A percentile compares a stretch with the other conserved stretches of the same genome.
Evolutionary conservation across 2,329 filamentous ascomycete species (phyloP).

Genomic region (Neonectria sp.): DNA sequence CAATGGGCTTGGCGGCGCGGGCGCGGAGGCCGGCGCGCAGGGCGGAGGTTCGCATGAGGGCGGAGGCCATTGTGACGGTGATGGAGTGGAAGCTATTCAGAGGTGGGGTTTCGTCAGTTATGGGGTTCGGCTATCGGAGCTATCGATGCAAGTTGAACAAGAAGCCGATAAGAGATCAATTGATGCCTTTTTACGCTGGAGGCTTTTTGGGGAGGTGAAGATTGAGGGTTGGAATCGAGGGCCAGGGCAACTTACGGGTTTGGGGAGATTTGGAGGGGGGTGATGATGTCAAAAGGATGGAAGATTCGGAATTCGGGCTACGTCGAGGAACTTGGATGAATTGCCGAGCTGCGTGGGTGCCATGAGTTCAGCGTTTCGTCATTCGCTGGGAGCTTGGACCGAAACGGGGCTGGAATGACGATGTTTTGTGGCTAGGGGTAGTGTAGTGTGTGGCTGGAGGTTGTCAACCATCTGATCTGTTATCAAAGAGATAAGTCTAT

Average conservation of each 20-base stretch:
- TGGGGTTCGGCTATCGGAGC: neutral
- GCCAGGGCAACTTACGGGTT: conserved; percentile 6
- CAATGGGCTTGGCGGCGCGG: conserved; percentile 72
- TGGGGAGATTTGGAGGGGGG: neutral
- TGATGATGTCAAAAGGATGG: conserved; percentile 51
- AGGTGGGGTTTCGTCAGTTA: conserved; percentile 31
- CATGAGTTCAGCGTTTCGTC: conserved; percentile 50
- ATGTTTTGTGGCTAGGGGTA: conserved; percentile 15
- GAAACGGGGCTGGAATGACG: neutral
- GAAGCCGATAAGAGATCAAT: conserved; percentile 3
- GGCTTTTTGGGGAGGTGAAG: neutral
- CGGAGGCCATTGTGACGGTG: conserved; percentile 76
- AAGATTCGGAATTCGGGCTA: conserved; percentile 35
- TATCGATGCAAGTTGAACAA: neutral
- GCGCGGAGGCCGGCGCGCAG: conserved; percentile 80
- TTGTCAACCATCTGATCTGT: neutral
- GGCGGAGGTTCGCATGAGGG: conserved; percentile 80
- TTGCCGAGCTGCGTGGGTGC: conserved; percentile 44
- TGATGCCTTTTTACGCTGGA: neutral
- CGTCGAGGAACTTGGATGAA: conserved; percentile 36
- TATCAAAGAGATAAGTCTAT: neutral
- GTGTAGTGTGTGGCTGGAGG: conserved; percentile 23
- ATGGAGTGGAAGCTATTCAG: conserved; percentile 30
- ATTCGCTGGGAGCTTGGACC: conserved; percentile 43
- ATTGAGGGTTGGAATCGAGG: neutral